Evolutionary conservation across 495 filamentous ascomycete genomes (phyloP), one percentile per base, ranked within the genome.

Genomic region (Melanomma pulvis-pyrius): DNA sequence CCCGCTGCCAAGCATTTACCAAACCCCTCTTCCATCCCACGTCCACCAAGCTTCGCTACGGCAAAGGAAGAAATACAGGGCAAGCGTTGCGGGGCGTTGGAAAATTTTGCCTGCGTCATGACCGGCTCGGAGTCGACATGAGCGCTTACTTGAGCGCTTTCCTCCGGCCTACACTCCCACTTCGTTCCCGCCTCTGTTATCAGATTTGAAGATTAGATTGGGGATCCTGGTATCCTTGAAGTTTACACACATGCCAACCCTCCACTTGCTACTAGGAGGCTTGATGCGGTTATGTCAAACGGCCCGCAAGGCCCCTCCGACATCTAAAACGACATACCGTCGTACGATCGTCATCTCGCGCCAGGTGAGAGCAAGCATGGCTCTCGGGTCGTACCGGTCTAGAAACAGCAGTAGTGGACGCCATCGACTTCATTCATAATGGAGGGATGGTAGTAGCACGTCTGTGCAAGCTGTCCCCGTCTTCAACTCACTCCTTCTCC

Each of bases 91-190:
- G 51, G 51, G 51, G 51, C 25, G 6, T n/a, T 11, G 19, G 53
- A 57, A 57, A 57, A 57, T 25, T 57, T 26, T 57, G n/a, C 53
- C 53, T 57, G 53, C 30, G 32, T 57, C 19, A 57, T 57, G 53
- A 57, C 53, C 19, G 28, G 2, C 4, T 19, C n/a, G 53, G 22
- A 17, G 32, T 22, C 30, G 30, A 24, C 17, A 19, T 29, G 25
- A 9, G 26, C 25, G 26, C n/a, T 36, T 34, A 1, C 51, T 9
- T 22, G 7, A 1, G 51, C 7, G 17, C 51, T 54, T 54, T 30
- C 13, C 22, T 22, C 1, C 48, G 8, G 3, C 51, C 24, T 13
- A 26, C 17, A 30, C 21, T 12, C 51, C 5, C 17, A 2, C 3
- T 44, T 44, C 39, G 17, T 24, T 1, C 11, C n/a, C 1, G 5